Evolutionary conservation across 768 basidiomycete genomes (phyloP).

Genomic region (Auricularia sp.): DNA sequence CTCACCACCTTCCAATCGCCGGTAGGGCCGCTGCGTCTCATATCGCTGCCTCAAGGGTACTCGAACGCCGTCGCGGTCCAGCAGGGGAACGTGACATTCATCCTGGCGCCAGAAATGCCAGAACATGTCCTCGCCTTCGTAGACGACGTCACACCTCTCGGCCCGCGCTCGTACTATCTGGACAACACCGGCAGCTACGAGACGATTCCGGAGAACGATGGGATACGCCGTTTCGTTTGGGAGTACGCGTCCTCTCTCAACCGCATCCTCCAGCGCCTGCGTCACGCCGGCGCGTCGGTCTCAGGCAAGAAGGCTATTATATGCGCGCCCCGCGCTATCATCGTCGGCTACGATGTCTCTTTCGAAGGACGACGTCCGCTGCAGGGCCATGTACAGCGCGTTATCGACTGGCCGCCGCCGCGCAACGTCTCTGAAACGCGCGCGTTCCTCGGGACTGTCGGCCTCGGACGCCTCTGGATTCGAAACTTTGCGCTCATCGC

Average conservation of each 20-base stretch:
- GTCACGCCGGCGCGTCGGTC: constrained; percentile 27
- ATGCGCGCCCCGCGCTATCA: constrained; percentile 15
- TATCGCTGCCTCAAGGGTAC: neutral
- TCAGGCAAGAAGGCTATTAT: constrained; percentile 26
- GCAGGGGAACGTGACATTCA: constrained; percentile 26
- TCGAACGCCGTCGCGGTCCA: constrained; percentile 5
- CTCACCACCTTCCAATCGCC: constrained; percentile 8
- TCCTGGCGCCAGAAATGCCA: constrained; percentile 33
- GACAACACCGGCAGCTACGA: constrained; percentile 20
- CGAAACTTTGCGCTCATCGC: constrained; percentile 14
- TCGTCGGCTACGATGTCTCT: constrained; percentile 31
- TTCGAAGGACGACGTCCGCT: constrained; percentile 24
- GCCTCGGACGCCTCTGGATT: constrained; percentile 15
- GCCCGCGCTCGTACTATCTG: constrained; percentile 24
- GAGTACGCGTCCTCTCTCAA: constrained; percentile 29
- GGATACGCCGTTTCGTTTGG: constrained; percentile 29
- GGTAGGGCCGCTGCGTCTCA: neutral
- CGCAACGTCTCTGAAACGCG: constrained; percentile 14
- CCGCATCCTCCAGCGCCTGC: constrained; percentile 26
- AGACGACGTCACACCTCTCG: constrained; percentile 28
- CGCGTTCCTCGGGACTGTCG: constrained; percentile 16
- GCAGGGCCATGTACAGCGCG: constrained; percentile 15
- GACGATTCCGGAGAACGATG: constrained; percentile 25
- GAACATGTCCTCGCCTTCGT: constrained; percentile 26
- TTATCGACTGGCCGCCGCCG: constrained; percentile 15